Evolutionary conservation across 179 eudicot genomes (phyloP).

Genomic region (Beta macrorhiza): DNA sequence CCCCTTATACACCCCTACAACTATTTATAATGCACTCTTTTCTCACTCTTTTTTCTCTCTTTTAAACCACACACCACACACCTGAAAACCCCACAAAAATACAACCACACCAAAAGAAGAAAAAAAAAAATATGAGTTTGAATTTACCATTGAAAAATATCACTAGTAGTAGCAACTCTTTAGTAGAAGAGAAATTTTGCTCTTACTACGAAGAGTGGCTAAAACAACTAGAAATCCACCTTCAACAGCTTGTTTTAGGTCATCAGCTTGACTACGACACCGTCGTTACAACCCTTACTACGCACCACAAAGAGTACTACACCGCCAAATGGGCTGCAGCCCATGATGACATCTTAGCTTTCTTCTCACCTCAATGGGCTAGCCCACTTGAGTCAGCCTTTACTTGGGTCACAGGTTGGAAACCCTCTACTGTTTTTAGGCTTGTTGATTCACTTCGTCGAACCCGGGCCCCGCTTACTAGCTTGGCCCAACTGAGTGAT

Average conservation of each 20-base stretch:
- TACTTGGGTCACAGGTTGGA: slow-evolving; percentile 83
- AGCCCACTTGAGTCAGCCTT: slow-evolving; percentile 54
- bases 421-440: slow-evolving; percentile 52
- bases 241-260: slow-evolving; percentile 35
- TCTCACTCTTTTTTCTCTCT: neutral
- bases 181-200: slow-evolving; percentile 41
- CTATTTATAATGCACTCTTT: neutral
- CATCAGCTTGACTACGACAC: slow-evolving; percentile 22
- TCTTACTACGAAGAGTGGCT: slow-evolving; percentile 51
- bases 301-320: slow-evolving; percentile 72
- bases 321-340: slow-evolving; percentile 65
- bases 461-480: slow-evolving; percentile 35
- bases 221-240: slow-evolving; percentile 47
- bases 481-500: slow-evolving; percentile 42
- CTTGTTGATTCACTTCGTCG: slow-evolving; percentile 41
- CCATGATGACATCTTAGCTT: slow-evolving; percentile 50
- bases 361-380: slow-evolving; percentile 56
- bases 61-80: no score
- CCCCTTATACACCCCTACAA: neutral
- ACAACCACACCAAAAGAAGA: neutral
- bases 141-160: neutral
- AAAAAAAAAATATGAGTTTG: neutral
- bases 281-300: slow-evolving; percentile 41
- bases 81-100: neutral
- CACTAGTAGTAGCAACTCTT: neutral